Base-by-base conservation (phyloP, 2,329 filamentous ascomycete genomes). In the Pestalotiopsis sp. region DNA sequence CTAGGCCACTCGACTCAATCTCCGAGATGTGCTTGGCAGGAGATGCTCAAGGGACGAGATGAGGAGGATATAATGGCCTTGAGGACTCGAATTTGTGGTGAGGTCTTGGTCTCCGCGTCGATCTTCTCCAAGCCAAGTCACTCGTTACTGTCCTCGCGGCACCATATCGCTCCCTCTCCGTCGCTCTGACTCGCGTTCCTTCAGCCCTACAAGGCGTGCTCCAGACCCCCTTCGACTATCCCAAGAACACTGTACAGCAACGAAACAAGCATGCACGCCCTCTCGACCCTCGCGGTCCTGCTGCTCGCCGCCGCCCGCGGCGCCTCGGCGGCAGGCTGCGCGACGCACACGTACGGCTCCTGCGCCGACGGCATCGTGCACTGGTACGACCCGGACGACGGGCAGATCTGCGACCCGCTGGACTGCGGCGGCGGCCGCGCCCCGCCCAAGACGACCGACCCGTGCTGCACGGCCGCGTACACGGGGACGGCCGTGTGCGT, bases 381-480 rank as follows among this genome's bases (percentile, higher is more conserved):
- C 60, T 63, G 60, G 60, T 63, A 63, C 39, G 60, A 63, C 24
- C 60, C 60, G 2, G 60, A 63, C 24, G 38, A 63, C 24, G 38
- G 38, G 7, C 60, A 63, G 38, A 63, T 63, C 39, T 63, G 60
- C 40, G 60, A 63, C 60, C 60, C 60, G 20, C 60, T 63, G 7
- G 60, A 63, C 39, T 63, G 60, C 60, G 60, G 60, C 60, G 38
- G 60, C 60, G 60, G 60, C 9, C 60, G 60, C 2, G 60, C 60
- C 4, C 38, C 60, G 9, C 6, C 38, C 2, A 63, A 63, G 20
- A 63, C 60, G 38, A 63, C 35, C 4, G 14, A 48, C 14, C 60
- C 60, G 20, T 63, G 38, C 39, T 63, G 60, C 38, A 48, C 40
- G 3, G 60, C 35, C n/a, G 39, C 38, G 9, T 48, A 63, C 39